Evolutionary conservation across 768 basidiomycete genomes (phyloP).

Genomic region (Collybia sordida): DNA sequence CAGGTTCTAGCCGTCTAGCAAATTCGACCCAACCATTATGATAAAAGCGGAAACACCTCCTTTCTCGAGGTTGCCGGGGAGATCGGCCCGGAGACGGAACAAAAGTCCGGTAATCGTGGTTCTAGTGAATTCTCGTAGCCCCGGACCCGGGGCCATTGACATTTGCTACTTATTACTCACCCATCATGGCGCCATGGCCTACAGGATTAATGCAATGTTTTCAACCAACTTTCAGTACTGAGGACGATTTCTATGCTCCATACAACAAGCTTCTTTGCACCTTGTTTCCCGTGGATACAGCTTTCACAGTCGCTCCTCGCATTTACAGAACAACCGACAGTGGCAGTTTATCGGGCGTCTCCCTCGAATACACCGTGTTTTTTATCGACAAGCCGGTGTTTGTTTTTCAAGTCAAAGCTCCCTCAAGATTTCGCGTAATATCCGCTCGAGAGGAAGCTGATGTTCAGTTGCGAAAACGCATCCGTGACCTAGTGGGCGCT

Average conservation of each 20-base stretch:
- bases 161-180: too few relatives aligned
- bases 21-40: too few relatives aligned
- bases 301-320: constrained; percentile 30
- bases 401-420: constrained; percentile 26
- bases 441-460: constrained; percentile 28
- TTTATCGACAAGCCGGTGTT: constrained; percentile 28
- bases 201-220: too few relatives aligned
- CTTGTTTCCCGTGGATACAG: constrained; percentile 31
- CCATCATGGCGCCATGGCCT: too few relatives aligned
- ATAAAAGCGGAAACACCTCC: too few relatives aligned
- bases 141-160: too few relatives aligned
- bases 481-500: constrained; percentile 22
- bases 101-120: too few relatives aligned
- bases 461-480: constrained; percentile 20
- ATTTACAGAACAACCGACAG: constrained; percentile 15
- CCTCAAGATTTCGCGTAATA: constrained; percentile 12
- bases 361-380: constrained; percentile 21
- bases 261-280: constrained; percentile 36
- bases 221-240: too few relatives aligned
- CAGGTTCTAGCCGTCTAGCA: too few relatives aligned
- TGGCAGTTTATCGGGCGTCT: neutral
- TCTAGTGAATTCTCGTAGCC: too few relatives aligned
- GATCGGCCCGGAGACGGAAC: too few relatives aligned
- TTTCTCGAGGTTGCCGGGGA: too few relatives aligned
- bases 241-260: constrained; percentile 12